Conservation (phyloP, 1,284 basidiomycete species). For the Cryptococcus wingfieldii region DNA sequence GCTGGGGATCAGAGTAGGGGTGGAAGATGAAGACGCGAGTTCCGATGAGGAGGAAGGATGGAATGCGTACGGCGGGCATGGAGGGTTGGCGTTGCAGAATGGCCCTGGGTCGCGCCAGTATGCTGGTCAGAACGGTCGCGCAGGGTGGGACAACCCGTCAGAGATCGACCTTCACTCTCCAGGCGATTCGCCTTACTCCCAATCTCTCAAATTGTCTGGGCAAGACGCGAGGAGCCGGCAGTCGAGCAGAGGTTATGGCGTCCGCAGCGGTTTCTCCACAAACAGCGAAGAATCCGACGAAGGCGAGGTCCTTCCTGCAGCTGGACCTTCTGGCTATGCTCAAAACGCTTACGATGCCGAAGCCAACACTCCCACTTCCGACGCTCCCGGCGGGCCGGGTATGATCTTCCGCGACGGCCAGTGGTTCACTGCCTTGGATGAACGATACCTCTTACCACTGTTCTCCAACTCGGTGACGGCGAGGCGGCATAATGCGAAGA, state of each 20-base stretch:
- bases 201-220: neutral
- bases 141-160: constrained; percentile 31
- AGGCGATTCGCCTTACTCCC: constrained; percentile 23
- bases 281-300: constrained; percentile 60
- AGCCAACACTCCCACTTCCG: constrained; percentile 45
- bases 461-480: constrained; percentile 93
- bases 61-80: constrained; percentile 29
- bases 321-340: constrained; percentile 51
- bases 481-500: constrained; percentile 75
- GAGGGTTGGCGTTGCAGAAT: constrained; percentile 39
- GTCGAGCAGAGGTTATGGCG: constrained; percentile 9
- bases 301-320: constrained; percentile 64
- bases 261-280: constrained; percentile 43
- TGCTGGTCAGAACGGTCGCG: constrained; percentile 39
- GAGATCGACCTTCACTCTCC: constrained; percentile 35
- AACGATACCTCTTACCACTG: constrained; percentile 86
- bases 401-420: constrained; percentile 60
- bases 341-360: constrained; percentile 38
- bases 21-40: constrained; percentile 82
- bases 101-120: constrained; percentile 41
- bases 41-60: constrained; percentile 70
- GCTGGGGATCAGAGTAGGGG: constrained; percentile 90
- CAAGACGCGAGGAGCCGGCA: constrained; percentile 4
- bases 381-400: constrained; percentile 22
- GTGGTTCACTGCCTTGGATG: constrained; percentile 95